These are phyloP conservation scores for Fraxinus albicans DNA, from an alignment of 305 asterid genomes.

Conservation along the genomic window DNA sequence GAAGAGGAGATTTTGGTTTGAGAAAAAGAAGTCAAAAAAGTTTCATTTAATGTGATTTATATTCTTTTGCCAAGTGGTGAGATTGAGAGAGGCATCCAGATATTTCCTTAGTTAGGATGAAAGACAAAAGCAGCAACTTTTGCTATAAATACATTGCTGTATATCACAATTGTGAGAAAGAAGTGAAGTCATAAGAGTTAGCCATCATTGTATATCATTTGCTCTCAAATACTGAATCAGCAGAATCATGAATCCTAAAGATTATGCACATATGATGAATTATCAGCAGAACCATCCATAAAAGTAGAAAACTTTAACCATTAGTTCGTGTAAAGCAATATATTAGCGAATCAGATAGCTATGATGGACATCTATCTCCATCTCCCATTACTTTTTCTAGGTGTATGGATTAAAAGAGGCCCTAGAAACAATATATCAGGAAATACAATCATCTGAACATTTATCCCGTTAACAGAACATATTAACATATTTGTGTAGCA, in stretches of 20 bases:
- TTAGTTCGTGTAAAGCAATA: background rate
- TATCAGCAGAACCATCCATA: background rate
- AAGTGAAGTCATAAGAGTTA: background rate
- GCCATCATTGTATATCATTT: background rate
- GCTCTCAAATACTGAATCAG: background rate
- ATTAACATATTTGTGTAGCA: background rate
- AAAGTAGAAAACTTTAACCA: background rate
- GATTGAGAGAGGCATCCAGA: background rate
- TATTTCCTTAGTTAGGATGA: background rate
- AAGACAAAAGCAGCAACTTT: constrained; percentile 3
- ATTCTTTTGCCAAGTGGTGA: constrained; percentile 9
- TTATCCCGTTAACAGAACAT: background rate
- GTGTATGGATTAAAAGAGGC: background rate
- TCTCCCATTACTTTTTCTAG: background rate
- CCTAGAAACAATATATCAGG: background rate
- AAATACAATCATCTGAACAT: background rate
- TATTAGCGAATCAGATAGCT: background rate
- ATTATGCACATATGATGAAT: constrained; percentile 14
- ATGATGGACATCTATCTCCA: background rate
- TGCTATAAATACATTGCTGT: background rate
- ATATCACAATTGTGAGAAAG: background rate
- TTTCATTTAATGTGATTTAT: constrained; percentile 1
- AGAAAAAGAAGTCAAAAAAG: background rate
- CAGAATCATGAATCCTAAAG: background rate
- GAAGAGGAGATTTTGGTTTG: background rate